Evolutionary conservation across 768 basidiomycete genomes (phyloP).

Genomic region (Leucocoprinus sp.): DNA sequence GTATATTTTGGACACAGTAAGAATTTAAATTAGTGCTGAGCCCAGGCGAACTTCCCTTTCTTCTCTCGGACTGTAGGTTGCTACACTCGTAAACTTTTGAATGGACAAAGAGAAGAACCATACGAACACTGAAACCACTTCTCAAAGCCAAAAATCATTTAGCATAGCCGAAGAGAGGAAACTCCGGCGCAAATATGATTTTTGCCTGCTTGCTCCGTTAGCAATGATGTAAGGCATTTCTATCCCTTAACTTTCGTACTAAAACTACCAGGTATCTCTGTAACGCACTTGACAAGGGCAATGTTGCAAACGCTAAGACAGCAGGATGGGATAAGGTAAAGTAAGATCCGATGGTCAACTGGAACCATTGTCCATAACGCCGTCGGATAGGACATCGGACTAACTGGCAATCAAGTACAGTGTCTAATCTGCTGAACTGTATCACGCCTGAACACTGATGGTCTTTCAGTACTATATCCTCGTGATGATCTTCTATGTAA

Average conservation of each 20-base stretch:
- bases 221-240: constrained; percentile 29
- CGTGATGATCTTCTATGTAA: constrained; percentile 39
- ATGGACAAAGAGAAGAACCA: too few relatives aligned
- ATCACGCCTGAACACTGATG: background rate
- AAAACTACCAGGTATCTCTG: constrained; percentile 32
- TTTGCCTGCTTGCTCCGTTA: constrained; percentile 33
- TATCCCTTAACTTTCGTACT: background rate
- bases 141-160: background rate
- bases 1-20: too few relatives aligned
- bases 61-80: too few relatives aligned
- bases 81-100: background rate
- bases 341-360: background rate
- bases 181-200: constrained; percentile 35
- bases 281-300: constrained; percentile 43
- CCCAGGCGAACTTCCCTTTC: too few relatives aligned
- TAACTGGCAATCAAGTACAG: constrained; percentile 38
- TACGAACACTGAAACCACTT: constrained; percentile 1
- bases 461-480: constrained; percentile 35
- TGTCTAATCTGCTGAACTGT: background rate
- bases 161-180: constrained; percentile 20
- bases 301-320: constrained; percentile 45
- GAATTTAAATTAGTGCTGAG: too few relatives aligned
- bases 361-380: background rate
- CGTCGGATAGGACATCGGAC: constrained; percentile 27
- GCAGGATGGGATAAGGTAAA: constrained; percentile 40